Conservation (phyloP, 2,329 filamentous ascomycete genomes). For the Beauveria medogensis region DNA sequence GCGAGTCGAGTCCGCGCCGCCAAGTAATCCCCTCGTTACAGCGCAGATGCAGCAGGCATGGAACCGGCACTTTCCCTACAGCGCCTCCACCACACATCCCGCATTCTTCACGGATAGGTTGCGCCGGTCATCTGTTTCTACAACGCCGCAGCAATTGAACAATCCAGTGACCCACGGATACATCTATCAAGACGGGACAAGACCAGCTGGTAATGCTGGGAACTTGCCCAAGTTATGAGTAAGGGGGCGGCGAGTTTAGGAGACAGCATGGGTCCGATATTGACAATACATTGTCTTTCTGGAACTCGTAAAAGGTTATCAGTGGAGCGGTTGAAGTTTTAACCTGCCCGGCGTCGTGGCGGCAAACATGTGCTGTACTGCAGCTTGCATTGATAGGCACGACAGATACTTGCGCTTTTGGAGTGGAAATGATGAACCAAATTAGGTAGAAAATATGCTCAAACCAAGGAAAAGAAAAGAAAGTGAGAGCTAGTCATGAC, state of each 20-base stretch:
- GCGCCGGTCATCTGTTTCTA: slow-evolving; percentile 42
- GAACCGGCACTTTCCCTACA: slow-evolving; percentile 29
- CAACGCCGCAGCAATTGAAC: slow-evolving; percentile 14
- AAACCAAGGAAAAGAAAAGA: neutral
- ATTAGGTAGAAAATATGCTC: neutral
- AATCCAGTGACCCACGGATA: slow-evolving; percentile 55
- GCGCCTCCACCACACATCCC: slow-evolving; percentile 58
- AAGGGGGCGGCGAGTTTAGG: neutral
- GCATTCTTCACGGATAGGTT: slow-evolving; percentile 67
- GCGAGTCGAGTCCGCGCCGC: neutral
- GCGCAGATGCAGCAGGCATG: slow-evolving; percentile 13
- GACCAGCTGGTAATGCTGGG: slow-evolving; percentile 19
- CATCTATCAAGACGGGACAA: slow-evolving; percentile 42
- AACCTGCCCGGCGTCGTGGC: neutral
- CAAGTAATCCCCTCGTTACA: neutral
- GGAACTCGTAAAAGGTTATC: neutral
- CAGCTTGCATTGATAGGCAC: neutral
- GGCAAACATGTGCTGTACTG: neutral
- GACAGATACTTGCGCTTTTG: neutral
- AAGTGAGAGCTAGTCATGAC: neutral
- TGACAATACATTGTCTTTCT: neutral
- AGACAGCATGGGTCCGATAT: neutral
- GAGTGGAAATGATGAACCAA: neutral
- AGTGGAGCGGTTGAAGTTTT: neutral
- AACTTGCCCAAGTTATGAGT: slow-evolving; percentile 29